Evolutionary conservation across 177 flowering plant genomes (phyloP).

Genomic region (Vitis hybrid): DNA sequence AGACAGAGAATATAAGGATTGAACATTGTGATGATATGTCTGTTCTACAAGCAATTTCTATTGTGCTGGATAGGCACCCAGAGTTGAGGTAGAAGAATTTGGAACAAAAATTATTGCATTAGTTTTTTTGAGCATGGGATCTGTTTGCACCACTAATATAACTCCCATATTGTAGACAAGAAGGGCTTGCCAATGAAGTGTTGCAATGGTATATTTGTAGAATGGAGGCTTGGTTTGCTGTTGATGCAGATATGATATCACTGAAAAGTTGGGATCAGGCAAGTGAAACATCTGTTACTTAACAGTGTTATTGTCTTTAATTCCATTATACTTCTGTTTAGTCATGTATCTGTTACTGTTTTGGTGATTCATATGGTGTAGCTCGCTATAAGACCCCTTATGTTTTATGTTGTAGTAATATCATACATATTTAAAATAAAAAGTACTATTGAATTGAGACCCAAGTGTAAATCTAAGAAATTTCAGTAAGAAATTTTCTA

Average conservation of each 20-base stretch:
- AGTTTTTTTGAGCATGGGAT: background rate
- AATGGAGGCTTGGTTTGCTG: conserved; percentile 99
- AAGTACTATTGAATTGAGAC: background rate
- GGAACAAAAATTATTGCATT: background rate
- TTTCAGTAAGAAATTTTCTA: background rate
- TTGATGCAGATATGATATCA: conserved; percentile 90
- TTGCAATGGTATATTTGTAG: conserved; percentile 91
- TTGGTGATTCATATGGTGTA: background rate
- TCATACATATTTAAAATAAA: background rate
- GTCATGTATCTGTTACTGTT: background rate
- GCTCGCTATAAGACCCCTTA: background rate
- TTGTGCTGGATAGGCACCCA: conserved; percentile 75
- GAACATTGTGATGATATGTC: conserved; percentile 76
- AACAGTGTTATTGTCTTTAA: background rate
- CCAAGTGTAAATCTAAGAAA: background rate
- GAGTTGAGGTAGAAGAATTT: conserved; percentile 55
- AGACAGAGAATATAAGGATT: conserved; percentile 90
- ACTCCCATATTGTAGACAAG: conserved; percentile 44
- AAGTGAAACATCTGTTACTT: conserved; percentile 15
- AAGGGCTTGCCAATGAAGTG: conserved; percentile 81
- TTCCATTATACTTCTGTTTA: background rate
- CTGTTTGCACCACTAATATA: conserved; percentile 2
- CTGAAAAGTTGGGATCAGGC: conserved; percentile 93
- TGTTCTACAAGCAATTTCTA: conserved; percentile 70
- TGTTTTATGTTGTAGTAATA: background rate